Conservation (phyloP, 495 filamentous ascomycete genomes). For the Lophium mytilinum region DNA sequence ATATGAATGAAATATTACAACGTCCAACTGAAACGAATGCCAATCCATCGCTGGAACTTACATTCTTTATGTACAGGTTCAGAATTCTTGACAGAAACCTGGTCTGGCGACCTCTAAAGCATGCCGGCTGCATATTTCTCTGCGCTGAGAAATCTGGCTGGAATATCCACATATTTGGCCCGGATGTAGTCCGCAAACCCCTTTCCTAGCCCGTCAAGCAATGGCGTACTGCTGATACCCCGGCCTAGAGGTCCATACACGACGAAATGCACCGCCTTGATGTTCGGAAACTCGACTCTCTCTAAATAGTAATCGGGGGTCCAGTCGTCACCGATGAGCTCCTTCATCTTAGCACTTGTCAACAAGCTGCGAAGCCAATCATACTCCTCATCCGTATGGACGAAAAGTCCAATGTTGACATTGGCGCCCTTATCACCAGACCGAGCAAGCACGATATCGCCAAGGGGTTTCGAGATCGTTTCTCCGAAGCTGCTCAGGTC, state of each 20-base stretch:
- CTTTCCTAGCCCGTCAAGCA: conserved; percentile 25
- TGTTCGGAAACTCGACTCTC: conserved; percentile 21
- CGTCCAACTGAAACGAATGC: too few species aligned
- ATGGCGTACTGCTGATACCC: conserved; percentile 18
- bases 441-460: conserved; percentile 26
- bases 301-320: conserved; percentile 11
- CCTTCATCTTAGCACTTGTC: conserved; percentile 20
- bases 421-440: conserved; percentile 31
- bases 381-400: conserved; percentile 17
- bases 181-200: conserved; percentile 27
- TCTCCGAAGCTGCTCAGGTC: conserved; percentile 17
- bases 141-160: not conserved
- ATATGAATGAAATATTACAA: too few species aligned
- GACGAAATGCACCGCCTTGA: conserved; percentile 28
- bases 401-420: conserved; percentile 27
- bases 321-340: conserved; percentile 24
- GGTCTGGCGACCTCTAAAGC: too few species aligned
- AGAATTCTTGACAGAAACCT: too few species aligned
- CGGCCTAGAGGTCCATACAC: conserved; percentile 23
- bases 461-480: conserved; percentile 14
- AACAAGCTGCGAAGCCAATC: conserved; percentile 28
- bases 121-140: too few species aligned
- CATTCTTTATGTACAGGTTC: too few species aligned
- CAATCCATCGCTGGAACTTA: too few species aligned
- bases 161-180: conserved; percentile 17